A percentile compares a stretch with the other conserved stretches of the same genome.
phyloP scores from a whole-genome alignment of 306 rosid genomes.

The Fragaria ananassa region DNA sequence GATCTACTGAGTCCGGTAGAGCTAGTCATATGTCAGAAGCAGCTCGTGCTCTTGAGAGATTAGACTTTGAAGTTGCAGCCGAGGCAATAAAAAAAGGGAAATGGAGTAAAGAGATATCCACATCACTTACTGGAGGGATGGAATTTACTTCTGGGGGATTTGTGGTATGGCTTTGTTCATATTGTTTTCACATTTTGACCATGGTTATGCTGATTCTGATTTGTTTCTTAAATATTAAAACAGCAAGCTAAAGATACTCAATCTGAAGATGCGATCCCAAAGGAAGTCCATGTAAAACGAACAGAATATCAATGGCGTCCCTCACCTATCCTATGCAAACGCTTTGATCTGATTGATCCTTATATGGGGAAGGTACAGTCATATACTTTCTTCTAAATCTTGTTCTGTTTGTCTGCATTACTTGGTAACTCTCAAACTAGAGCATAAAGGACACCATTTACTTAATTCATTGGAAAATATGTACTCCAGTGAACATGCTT shows the following conservation, averaged over 20 bases:
- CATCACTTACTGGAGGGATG: conserved; percentile 62
- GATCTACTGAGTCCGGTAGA: conserved; percentile 64
- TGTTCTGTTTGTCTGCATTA: background rate
- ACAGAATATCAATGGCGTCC: conserved; percentile 97
- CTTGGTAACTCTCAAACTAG: background rate
- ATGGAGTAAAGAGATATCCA: conserved; percentile 43
- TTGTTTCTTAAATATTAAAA: conserved; percentile 32
- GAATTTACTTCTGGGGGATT: conserved; percentile 76
- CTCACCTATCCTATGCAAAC: conserved; percentile 88
- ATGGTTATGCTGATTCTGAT: conserved; percentile 21
- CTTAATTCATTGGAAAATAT: background rate
- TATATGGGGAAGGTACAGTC: conserved; percentile 85
- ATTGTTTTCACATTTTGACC: conserved; percentile 23
- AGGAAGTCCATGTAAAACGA: conserved; percentile 67
- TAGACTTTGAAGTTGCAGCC: conserved; percentile 96
- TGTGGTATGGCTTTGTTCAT: conserved; percentile 56
- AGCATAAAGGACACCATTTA: background rate
- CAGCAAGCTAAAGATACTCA: conserved; percentile 63
- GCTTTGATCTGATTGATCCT: conserved; percentile 95
- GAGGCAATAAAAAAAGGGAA: conserved; percentile 76
- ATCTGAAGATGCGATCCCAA: conserved; percentile 41
- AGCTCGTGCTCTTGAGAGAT: conserved; percentile 90
- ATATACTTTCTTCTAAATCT: background rate
- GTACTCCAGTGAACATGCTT: background rate
- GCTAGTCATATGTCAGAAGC: conserved; percentile 83